Evolutionary conservation across 208 protist genomes (phyloP), one percentile per base, ranked within the genome.

Genomic region (Wallacemonas sp.): DNA sequence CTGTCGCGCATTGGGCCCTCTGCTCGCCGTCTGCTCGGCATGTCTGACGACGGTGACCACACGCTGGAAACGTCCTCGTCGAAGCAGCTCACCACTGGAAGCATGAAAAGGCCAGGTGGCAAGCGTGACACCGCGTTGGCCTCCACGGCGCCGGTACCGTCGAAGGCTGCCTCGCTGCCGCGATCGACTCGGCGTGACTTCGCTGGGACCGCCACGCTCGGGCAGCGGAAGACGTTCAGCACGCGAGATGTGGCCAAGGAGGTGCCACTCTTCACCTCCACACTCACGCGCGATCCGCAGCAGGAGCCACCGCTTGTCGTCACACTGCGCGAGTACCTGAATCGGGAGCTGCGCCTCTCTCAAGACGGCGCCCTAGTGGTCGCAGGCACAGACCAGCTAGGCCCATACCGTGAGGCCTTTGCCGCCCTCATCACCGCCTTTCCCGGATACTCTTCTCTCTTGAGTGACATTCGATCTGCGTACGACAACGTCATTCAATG

Each of bases 401-500:
- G 46, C 14, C 86, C 89, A 5, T 91, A 91, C 79, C 80, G 90
- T 46, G 90, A 95, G 56, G 77, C 82, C 1, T 82, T 95, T 62
- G 72, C 70, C 24, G 79, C 78, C 27, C 68, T 95, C 55, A 75
- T 77, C 46, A 72, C 77, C 39, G 79, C 84, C 30, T 88, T 95
- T 45, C 86, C 86, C 0, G 78, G 69, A 12, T 95, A 95, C 70
- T 64, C 70, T 1, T 68, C 66, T 26, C 73, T 95, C 21, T 49
- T 95, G 19, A 70, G 78, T 21, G 84, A 93, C 55, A 93, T 95
- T 31, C 73, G 77, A 34, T 68, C 74, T 21, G 89, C 82, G 2
- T 95, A 95, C 61, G 89, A 95, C 75, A 76, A 83, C 46, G 89
- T 83, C 41, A 81, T 95, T 41, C 82, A 91, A 67, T 75, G 73